These are phyloP conservation scores for Populus pruinosa DNA, from an alignment of 345 rosid species.

Conservation along the genomic window DNA sequence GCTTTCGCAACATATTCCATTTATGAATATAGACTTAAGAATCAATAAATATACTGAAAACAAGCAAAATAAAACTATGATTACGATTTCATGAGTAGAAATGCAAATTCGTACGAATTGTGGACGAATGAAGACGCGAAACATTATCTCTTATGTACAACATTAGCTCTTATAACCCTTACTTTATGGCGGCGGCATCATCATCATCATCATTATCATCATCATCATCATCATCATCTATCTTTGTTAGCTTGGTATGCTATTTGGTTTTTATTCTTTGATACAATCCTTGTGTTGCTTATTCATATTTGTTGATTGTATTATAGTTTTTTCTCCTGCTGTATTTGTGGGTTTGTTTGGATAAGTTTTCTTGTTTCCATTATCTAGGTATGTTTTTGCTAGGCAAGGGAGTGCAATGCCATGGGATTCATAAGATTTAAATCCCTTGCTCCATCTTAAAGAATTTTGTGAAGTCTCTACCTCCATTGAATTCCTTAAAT, in stretches of 20 bases:
- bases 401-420: neutral
- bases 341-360: neutral
- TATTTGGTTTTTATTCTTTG: neutral
- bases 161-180: neutral
- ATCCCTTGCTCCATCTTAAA: neutral
- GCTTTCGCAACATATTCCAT: too few relatives aligned
- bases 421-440: neutral
- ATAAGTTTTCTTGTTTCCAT: neutral
- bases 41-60: too few relatives aligned
- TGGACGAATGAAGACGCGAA: too few relatives aligned
- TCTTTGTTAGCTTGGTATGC: neutral
- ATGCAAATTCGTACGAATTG: too few relatives aligned
- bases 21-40: too few relatives aligned
- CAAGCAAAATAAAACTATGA: too few relatives aligned
- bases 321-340: neutral
- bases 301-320: neutral
- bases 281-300: neutral
- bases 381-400: neutral
- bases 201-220: neutral
- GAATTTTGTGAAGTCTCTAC: neutral
- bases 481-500: neutral
- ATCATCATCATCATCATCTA: neutral
- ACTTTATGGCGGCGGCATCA: neutral
- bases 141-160: neutral
- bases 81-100: too few relatives aligned